Base-by-base conservation (phyloP, 2,329 filamentous ascomycete genomes). In the Aspergillus awamori region DNA sequence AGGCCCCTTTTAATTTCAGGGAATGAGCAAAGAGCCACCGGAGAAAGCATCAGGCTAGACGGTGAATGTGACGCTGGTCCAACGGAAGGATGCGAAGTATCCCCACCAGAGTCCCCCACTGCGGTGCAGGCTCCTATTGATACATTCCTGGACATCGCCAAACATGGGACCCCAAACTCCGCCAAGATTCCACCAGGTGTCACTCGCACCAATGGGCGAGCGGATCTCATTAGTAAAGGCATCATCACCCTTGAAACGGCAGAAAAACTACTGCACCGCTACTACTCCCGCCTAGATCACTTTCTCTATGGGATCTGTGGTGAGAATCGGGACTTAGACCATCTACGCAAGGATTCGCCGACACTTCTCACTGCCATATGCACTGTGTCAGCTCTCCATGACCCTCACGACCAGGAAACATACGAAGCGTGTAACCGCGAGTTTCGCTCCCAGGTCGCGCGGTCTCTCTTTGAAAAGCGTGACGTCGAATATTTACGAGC, bases 401-500 rank as follows among this genome's bases (percentile, higher is more conserved):
- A 79, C n/a, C 66, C 72, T 0, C 67, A 70, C 4, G 67, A 67
- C 7, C 66, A 72, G 7, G 57, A 68, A 22, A 39, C 72, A 1
- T 77, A 77, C 45, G 67, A 71, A 26, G 63, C 67, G 5, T 83
- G 81, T 64, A 80, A 75, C 57, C 76, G 77, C 39, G 81, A 83
- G 64, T 81, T 82, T 60, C 77, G 79, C 11, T 71, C 77, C 1
- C 69, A 82, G 3, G 77, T 83, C 48, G 75, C 81, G 2, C 74
- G 75, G 28, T 78, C 79, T 1, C 77, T 83, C 68, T 83, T 83
- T 53, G 79, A 81, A 60, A 77, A 79, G 30, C 78, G 79, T n/a
- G 81, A 84, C 64, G 33, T 36, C 5, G 33, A 36, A 13, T 36
- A 36, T 36, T 10, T 36, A 13, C 33, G 33, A 36, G 33, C 33